Conservation (phyloP, 2,329 filamentous ascomycete species). For the Cercospora nicotianae region DNA sequence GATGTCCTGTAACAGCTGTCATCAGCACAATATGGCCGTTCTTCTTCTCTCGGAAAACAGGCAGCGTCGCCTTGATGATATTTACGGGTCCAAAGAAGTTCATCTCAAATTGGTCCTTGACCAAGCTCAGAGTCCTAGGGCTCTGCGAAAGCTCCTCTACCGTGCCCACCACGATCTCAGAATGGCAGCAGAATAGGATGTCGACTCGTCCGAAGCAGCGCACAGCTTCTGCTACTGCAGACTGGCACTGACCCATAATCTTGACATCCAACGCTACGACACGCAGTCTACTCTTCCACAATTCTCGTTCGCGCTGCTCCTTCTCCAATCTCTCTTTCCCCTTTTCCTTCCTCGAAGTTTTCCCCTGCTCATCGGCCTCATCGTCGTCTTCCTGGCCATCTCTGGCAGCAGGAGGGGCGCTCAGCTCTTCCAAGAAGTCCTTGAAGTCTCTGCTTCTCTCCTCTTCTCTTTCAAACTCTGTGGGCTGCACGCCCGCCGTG, state of each 20-base stretch:
- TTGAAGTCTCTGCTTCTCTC: slow-evolving; percentile 74
- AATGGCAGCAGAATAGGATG: slow-evolving; percentile 85
- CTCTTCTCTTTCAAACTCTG: slow-evolving; percentile 71
- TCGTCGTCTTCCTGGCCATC: slow-evolving; percentile 36
- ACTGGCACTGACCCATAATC: slow-evolving; percentile 70
- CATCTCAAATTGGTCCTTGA: slow-evolving; percentile 88
- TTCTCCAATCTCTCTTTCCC: slow-evolving; percentile 57
- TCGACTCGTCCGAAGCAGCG: slow-evolving; percentile 83
- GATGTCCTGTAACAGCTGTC: slow-evolving; percentile 85
- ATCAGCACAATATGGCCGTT: slow-evolving; percentile 89
- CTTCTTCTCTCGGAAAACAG: slow-evolving; percentile 73
- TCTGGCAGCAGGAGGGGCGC: slow-evolving; percentile 14
- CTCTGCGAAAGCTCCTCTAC: slow-evolving; percentile 84
- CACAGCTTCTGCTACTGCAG: slow-evolving; percentile 83
- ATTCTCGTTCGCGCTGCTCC: slow-evolving; percentile 25
- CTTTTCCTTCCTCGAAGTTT: slow-evolving; percentile 28
- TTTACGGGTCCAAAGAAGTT: slow-evolving; percentile 97
- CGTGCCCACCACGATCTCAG: slow-evolving; percentile 83
- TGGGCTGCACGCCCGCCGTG: slow-evolving; percentile 76
- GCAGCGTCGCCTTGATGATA: slow-evolving; percentile 85
- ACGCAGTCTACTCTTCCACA: slow-evolving; percentile 74
- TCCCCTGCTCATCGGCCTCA: slow-evolving; percentile 5
- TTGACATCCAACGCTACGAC: slow-evolving; percentile 61
- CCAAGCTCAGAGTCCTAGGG: slow-evolving; percentile 70
- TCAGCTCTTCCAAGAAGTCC: slow-evolving; percentile 66